Base-by-base conservation (phyloP, 768 basidiomycete species). In the Sporobolomyces roseus region DNA sequence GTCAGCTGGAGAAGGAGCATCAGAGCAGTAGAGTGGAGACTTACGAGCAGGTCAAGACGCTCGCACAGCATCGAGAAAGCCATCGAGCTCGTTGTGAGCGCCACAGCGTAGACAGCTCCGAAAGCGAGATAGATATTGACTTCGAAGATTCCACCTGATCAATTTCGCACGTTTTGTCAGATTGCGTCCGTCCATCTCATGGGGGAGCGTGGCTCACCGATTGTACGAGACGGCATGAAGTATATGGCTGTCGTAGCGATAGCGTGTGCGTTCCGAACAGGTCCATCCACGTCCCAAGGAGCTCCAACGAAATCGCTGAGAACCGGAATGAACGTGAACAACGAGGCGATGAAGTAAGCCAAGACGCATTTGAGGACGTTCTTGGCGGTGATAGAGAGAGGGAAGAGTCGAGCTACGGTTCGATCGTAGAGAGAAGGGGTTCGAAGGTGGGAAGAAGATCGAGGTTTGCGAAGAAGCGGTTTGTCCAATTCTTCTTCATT, bases 171-270 rank as follows among this genome's bases (percentile, higher is more conserved):
- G n/a, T n/a, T n/a, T n/a, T n/a, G n/a, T n/a, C n/a, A n/a, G n/a
- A n/a, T n/a, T n/a, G n/a, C n/a, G n/a, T n/a, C n/a, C n/a, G n/a
- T n/a, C n/a, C n/a, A n/a, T n/a, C n/a, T n/a, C n/a, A n/a, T n/a
- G n/a, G n/a, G n/a, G n/a, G n/a, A n/a, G n/a, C n/a, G n/a, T n/a
- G n/a, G n/a, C n/a, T n/a, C n/a, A n/a, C 94, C 96, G 7, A 89
- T 81, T 0, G 91, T 93, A 76, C 94, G 93, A 32, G 93, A 93
- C 6, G 94, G 94, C 74, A 93, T 91, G 78, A 86, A 97, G 78
- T 97, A 93, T 0, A 90, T 88, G 7, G 85, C 85, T 6, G 66
- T 89, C 87, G 73, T 38, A 41, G 53, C 74, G 25, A 76, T 62
- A 4, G 73, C 68, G 48, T 75, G 74, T 30, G 71, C 71, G 17